A percentile compares a stretch with the other conserved stretches of the same genome.
phyloP scores from a whole-genome alignment of 2,329 filamentous ascomycete genomes.

The Chaetomiaceae sp. region DNA sequence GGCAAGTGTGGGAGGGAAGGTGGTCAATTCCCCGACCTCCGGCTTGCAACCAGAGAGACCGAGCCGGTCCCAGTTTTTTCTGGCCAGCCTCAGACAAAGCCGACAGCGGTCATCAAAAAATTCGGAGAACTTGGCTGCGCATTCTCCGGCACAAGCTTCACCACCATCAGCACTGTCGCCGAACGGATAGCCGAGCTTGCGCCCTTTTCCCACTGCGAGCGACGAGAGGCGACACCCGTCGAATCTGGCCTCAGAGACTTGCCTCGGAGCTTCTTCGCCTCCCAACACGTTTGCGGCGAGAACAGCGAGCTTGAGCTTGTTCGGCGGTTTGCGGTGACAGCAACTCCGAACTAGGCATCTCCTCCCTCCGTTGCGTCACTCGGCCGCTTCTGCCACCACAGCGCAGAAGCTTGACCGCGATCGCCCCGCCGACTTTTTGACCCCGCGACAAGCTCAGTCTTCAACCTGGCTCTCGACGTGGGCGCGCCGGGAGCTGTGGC shows the following conservation, averaged over 20 bases:
- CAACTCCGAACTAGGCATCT: background rate
- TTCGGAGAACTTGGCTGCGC: constrained; percentile 15
- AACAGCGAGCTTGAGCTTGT: background rate
- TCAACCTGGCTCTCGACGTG: constrained; percentile 63
- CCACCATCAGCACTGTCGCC: constrained; percentile 5
- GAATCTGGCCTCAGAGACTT: background rate
- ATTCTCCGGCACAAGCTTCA: constrained; percentile 12
- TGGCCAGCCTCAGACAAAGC: constrained; percentile 21
- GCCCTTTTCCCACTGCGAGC: background rate
- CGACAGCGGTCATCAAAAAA: constrained; percentile 29
- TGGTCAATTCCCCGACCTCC: constrained; percentile 20
- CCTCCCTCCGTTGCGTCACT: constrained; percentile 23
- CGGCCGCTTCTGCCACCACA: constrained; percentile 4
- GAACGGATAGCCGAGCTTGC: background rate
- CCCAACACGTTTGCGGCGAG: background rate
- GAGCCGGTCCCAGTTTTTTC: constrained; percentile 15
- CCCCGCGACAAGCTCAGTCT: constrained; percentile 27
- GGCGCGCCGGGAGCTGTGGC: constrained; percentile 62
- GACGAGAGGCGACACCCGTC: constrained; percentile 10
- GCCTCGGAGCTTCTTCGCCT: background rate
- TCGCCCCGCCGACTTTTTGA: background rate
- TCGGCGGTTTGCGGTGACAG: constrained; percentile 7
- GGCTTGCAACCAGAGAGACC: constrained; percentile 13
- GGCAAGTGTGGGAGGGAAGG: background rate
- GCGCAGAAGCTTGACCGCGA: constrained; percentile 10